Evolutionary conservation across 1,139 yeast species (phyloP).

Genomic region (Geotrichum bryndzae): DNA sequence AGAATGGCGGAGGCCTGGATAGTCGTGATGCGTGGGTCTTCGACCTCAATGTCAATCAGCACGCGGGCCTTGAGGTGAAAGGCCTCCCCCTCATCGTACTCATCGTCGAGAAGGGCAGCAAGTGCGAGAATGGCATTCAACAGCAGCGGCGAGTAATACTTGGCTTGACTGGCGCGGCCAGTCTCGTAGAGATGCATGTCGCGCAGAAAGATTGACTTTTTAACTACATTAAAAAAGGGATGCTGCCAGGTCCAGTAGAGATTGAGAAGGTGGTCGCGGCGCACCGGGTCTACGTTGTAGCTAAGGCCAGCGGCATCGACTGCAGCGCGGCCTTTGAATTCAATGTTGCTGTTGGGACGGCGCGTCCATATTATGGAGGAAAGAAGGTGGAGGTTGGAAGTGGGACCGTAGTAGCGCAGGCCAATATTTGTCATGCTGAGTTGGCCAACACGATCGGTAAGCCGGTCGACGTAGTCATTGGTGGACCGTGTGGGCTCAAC

Average conservation of each 20-base stretch:
- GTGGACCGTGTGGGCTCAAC: background rate
- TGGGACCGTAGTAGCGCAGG: slow-evolving; percentile 25
- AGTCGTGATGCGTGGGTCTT: slow-evolving; percentile 22
- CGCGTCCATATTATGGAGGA: slow-evolving; percentile 13
- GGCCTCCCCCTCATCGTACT: slow-evolving; percentile 7
- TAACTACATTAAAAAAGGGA: slow-evolving; percentile 21
- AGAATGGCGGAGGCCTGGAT: slow-evolving; percentile 24
- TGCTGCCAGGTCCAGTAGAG: slow-evolving; percentile 28
- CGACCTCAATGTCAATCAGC: slow-evolving; percentile 16
- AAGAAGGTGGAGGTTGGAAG: slow-evolving; percentile 23
- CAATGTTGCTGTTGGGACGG: slow-evolving; percentile 17
- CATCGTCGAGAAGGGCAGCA: slow-evolving; percentile 23
- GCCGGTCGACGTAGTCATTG: slow-evolving; percentile 11
- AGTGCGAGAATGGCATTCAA: slow-evolving; percentile 24
- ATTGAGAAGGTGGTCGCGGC: slow-evolving; percentile 21
- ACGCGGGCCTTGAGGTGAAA: slow-evolving; percentile 16
- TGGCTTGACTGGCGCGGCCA: slow-evolving; percentile 15
- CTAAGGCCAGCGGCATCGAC: slow-evolving; percentile 15
- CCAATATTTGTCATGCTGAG: slow-evolving; percentile 25
- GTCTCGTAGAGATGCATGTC: slow-evolving; percentile 20
- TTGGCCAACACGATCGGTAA: slow-evolving; percentile 16
- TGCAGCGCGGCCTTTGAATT: slow-evolving; percentile 16
- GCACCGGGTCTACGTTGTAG: slow-evolving; percentile 17
- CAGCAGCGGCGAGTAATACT: slow-evolving; percentile 22
- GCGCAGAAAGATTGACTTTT: slow-evolving; percentile 22